Percentiles rank a stretch among this genome's conserved stretches.
These are phyloP conservation scores for Termitomyces sp. DNA, from an alignment of 768 basidiomycete species.

Conservation along the genomic window DNA sequence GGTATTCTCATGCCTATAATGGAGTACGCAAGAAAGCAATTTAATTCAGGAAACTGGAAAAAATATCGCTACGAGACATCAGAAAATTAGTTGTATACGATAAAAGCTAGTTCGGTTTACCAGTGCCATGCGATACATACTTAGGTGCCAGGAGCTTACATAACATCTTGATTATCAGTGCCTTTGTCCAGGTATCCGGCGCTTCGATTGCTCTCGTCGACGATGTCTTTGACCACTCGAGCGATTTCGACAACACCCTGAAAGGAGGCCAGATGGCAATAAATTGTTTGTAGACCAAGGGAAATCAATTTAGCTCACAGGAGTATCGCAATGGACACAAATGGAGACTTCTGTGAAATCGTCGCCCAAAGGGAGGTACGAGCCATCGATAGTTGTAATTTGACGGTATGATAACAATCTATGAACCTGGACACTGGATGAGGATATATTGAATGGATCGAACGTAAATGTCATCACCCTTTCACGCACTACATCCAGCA, in stretches of 20 bases:
- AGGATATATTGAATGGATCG: background rate
- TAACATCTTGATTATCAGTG: too few relatives aligned
- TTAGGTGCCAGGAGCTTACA: too few relatives aligned
- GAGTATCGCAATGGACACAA: constrained; percentile 64
- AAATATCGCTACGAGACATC: too few relatives aligned
- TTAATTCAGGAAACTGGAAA: too few relatives aligned
- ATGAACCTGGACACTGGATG: constrained; percentile 30
- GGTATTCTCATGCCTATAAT: too few relatives aligned
- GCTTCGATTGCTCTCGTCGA: background rate
- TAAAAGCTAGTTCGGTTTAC: too few relatives aligned
- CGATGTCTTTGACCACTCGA: background rate
- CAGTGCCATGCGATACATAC: too few relatives aligned
- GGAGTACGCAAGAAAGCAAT: too few relatives aligned
- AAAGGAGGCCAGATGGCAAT: background rate
- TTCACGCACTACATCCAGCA: constrained; percentile 35
- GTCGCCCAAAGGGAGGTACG: constrained; percentile 37
- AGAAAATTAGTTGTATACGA: too few relatives aligned
- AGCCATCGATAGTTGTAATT: constrained; percentile 46
- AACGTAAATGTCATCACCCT: constrained; percentile 30
- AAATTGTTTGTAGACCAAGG: too few relatives aligned
- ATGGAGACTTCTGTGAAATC: constrained; percentile 52
- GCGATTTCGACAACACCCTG: constrained; percentile 10
- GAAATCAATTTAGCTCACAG: constrained; percentile 32
- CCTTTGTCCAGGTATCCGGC: too few relatives aligned
- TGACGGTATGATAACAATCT: constrained; percentile 37